Evolutionary conservation across 495 filamentous ascomycete species (phyloP).

Genomic region (Xylaria acuta): DNA sequence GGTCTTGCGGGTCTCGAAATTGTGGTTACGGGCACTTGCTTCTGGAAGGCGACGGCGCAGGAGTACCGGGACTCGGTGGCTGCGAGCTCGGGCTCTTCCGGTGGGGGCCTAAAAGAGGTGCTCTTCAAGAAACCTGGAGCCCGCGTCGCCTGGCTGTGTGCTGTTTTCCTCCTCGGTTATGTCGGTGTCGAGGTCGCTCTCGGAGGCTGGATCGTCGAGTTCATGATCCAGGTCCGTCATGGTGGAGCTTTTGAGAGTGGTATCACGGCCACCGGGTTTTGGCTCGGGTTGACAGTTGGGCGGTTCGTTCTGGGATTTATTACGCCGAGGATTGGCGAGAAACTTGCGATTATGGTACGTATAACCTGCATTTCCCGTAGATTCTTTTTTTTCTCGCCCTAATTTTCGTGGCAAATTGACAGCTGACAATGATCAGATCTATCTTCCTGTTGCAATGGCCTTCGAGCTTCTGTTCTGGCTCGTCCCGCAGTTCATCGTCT

Average conservation of each 20-base stretch:
- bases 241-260: slow-evolving; percentile 75
- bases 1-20: slow-evolving; percentile 69
- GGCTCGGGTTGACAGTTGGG: slow-evolving; percentile 80
- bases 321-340: slow-evolving; percentile 76
- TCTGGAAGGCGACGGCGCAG: slow-evolving; percentile 70
- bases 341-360: slow-evolving; percentile 57
- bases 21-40: slow-evolving; percentile 57
- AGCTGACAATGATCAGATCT: slow-evolving; percentile 52
- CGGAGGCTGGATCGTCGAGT: slow-evolving; percentile 88
- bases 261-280: slow-evolving; percentile 83
- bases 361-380: not conserved
- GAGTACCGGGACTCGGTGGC: slow-evolving; percentile 65
- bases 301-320: slow-evolving; percentile 73
- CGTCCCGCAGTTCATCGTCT: slow-evolving; percentile 75
- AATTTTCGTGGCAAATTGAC: slow-evolving; percentile 49
- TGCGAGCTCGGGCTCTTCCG: slow-evolving; percentile 30
- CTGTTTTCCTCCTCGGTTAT: slow-evolving; percentile 79
- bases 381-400: not conserved
- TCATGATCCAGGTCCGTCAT: slow-evolving; percentile 77
- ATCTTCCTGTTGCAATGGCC: slow-evolving; percentile 66
- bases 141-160: slow-evolving; percentile 74
- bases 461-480: slow-evolving; percentile 85
- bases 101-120: slow-evolving; percentile 58
- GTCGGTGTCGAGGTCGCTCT: slow-evolving; percentile 86
- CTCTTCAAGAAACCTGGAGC: slow-evolving; percentile 51